A percentile compares a stretch with the other conserved stretches of the same genome.
phyloP scores from a whole-genome alignment of 176 grass and related monocot genomes.

The Saccharum spontaneum region DNA sequence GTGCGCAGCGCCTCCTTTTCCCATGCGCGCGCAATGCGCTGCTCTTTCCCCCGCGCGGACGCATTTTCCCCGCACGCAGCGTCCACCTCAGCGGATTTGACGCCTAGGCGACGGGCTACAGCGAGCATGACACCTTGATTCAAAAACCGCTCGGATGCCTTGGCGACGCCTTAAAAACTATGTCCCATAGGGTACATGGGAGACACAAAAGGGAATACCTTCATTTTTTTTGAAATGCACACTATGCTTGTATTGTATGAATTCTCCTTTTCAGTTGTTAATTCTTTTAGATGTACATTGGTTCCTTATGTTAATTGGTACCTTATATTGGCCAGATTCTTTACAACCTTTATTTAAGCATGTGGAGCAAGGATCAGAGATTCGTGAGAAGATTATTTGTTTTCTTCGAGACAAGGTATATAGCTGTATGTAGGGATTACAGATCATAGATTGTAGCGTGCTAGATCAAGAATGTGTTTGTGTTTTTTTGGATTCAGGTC shows the following conservation, averaged over 20 bases:
- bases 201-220: not conserved
- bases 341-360: slow-evolving; percentile 97
- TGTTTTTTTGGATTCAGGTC: slow-evolving; percentile 48
- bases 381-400: slow-evolving; percentile 95
- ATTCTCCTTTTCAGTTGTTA: not conserved
- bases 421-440: slow-evolving; percentile 11
- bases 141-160: too few relatives aligned
- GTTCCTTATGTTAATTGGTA: slow-evolving; percentile 4
- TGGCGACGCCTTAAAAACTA: too few relatives aligned
- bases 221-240: not conserved
- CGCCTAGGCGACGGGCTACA: too few relatives aligned
- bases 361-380: slow-evolving; percentile 85
- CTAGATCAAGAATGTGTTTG: slow-evolving; percentile 1
- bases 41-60: too few relatives aligned
- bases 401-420: slow-evolving; percentile 98
- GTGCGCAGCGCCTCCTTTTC: too few relatives aligned
- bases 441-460: slow-evolving; percentile 3
- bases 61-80: too few relatives aligned
- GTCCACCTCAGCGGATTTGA: too few relatives aligned
- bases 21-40: too few relatives aligned
- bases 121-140: too few relatives aligned
- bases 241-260: not conserved
- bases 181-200: not conserved
- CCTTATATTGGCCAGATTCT: slow-evolving; percentile 61
- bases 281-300: not conserved